Evolutionary conservation across 176 grass and related monocot species (phyloP).

Genomic region (Stipa capillata): DNA sequence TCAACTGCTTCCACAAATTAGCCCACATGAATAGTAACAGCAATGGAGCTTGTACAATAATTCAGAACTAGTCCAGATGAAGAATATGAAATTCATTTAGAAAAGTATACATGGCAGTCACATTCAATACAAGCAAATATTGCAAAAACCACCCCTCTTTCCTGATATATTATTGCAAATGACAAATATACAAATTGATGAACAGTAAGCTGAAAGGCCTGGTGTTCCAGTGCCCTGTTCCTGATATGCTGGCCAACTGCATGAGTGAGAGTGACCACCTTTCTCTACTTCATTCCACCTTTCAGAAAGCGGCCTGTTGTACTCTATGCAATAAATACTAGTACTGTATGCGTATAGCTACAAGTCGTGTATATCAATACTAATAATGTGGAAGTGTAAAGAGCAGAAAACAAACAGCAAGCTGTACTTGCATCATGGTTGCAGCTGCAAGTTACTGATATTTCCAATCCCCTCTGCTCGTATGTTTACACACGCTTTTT

Average conservation of each 20-base stretch:
- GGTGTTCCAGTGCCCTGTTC: slow-evolving; percentile 9
- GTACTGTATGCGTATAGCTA: slow-evolving; percentile 20
- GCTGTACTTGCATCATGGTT: slow-evolving; percentile 1
- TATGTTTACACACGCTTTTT: background rate
- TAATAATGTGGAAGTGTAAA: slow-evolving; percentile 11
- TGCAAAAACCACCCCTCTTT: too few relatives aligned
- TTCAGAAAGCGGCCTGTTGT: slow-evolving; percentile 13
- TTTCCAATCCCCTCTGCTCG: background rate
- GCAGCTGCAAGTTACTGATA: background rate
- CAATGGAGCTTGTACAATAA: background rate
- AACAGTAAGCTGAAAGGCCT: slow-evolving; percentile 10
- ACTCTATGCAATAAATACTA: slow-evolving; percentile 3
- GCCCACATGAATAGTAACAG: background rate
- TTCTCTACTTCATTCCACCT: slow-evolving; percentile 24
- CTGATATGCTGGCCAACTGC: slow-evolving; percentile 19
- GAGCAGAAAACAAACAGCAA: slow-evolving; percentile 11
- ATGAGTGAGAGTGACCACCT: slow-evolving; percentile 21
- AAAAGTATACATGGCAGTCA: background rate
- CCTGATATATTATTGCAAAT: too few relatives aligned
- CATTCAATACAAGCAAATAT: too few relatives aligned
- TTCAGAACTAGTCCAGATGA: background rate
- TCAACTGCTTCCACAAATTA: background rate
- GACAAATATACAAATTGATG: background rate
- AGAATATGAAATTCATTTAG: background rate
- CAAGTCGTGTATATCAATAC: slow-evolving; percentile 7